These are phyloP conservation scores for Candida wancherniae DNA, from an alignment of 805 yeast species.

Conservation along the genomic window DNA sequence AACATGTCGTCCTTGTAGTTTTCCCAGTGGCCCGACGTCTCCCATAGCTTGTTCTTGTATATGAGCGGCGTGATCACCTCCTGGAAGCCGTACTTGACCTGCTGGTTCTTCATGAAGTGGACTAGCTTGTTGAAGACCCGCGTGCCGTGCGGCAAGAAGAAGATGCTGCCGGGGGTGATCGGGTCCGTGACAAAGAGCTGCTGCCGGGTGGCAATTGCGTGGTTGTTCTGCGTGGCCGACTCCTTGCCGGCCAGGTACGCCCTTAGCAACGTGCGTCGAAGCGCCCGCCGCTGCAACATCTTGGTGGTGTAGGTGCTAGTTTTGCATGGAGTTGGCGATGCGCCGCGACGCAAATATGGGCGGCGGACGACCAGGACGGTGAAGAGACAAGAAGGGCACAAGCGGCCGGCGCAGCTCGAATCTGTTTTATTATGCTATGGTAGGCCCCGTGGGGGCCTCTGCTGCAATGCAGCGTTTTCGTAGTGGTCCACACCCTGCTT, in stretches of 20 bases:
- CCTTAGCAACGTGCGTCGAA: too few relatives aligned
- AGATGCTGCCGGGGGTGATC: conserved; percentile 84
- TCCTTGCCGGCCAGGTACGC: conserved; percentile 4
- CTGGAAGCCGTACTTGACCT: conserved; percentile 72
- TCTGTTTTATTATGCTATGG: too few relatives aligned
- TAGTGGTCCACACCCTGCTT: too few relatives aligned
- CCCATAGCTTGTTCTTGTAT: conserved; percentile 80
- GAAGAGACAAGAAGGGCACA: too few relatives aligned
- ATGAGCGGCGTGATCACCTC: conserved; percentile 93
- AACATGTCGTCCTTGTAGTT: conserved; percentile 95
- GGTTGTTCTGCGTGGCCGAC: conserved; percentile 35
- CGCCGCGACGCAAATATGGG: too few relatives aligned
- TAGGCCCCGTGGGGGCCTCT: too few relatives aligned
- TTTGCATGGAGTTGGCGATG: too few relatives aligned
- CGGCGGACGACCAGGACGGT: too few relatives aligned
- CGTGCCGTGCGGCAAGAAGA: conserved; percentile 91
- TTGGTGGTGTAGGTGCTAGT: too few relatives aligned
- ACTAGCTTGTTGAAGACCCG: conserved; percentile 75
- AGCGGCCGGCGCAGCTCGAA: too few relatives aligned
- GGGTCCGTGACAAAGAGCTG: conserved; percentile 74
- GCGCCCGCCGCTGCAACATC: too few relatives aligned
- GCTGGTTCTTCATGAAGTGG: conserved; percentile 81
- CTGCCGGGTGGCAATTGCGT: conserved; percentile 58
- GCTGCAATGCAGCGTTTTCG: too few relatives aligned
- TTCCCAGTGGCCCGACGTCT: conserved; percentile 92